Percentiles rank a stretch among this genome's conserved stretches.
Conservation (phyloP, 331 rosid genomes). For the Pyrus hybrid region DNA sequence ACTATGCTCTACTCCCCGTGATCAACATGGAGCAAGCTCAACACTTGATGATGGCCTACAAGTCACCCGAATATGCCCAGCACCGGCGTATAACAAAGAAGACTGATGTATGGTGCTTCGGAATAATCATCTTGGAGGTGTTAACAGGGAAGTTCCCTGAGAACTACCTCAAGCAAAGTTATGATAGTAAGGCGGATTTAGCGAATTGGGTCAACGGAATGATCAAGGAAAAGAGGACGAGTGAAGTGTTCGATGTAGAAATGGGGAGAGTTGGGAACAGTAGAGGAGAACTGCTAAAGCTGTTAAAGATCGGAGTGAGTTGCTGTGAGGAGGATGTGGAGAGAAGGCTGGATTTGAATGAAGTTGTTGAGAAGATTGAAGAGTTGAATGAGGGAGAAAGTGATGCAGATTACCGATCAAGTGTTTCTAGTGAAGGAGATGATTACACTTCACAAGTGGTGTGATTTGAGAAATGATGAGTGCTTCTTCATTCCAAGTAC, state of each 20-base stretch:
- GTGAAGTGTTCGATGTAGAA: slow-evolving; percentile 62
- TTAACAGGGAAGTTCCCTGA: slow-evolving; percentile 79
- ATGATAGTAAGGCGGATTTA: slow-evolving; percentile 43
- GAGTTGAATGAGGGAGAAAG: slow-evolving; percentile 41
- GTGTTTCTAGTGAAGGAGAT: slow-evolving; percentile 5
- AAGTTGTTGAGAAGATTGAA: slow-evolving; percentile 46
- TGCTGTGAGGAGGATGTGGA: slow-evolving; percentile 92
- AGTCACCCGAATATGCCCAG: slow-evolving; percentile 73
- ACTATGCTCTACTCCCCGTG: slow-evolving; percentile 56
- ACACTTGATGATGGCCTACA: slow-evolving; percentile 76
- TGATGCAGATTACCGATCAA: slow-evolving; percentile 17
- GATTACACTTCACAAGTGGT: neutral
- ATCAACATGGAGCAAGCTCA: slow-evolving; percentile 61
- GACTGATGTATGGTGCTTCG: slow-evolving; percentile 83
- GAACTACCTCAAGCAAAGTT: slow-evolving; percentile 52
- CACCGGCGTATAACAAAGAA: slow-evolving; percentile 70
- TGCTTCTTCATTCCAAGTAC: neutral
- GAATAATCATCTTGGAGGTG: slow-evolving; percentile 69
- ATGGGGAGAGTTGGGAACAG: slow-evolving; percentile 41
- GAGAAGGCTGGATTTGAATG: slow-evolving; percentile 58
- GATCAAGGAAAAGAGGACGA: slow-evolving; percentile 61
- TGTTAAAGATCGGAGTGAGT: slow-evolving; percentile 71
- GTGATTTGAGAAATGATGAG: neutral
- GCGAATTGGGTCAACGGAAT: slow-evolving; percentile 70
- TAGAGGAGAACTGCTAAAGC: slow-evolving; percentile 63